Conservation (phyloP, 2,329 filamentous ascomycete species). For the Curvularia verruculosa region DNA sequence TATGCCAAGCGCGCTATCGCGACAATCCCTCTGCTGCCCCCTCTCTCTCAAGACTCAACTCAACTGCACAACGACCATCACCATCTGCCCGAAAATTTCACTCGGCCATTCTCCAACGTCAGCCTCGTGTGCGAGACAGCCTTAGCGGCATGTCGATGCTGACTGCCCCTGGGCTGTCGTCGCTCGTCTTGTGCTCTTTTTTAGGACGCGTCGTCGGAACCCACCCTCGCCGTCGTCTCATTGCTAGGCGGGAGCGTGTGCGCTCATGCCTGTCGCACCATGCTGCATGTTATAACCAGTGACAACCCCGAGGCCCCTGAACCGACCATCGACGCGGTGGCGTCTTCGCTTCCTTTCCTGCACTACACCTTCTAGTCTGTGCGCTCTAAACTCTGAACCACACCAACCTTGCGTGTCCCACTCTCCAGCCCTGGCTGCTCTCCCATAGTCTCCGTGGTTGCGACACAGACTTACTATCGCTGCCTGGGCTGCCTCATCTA, state of each 20-base stretch:
- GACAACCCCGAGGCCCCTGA: constrained; percentile 26
- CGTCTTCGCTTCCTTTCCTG: constrained; percentile 36
- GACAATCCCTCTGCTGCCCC: constrained; percentile 10
- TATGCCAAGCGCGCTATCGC: constrained; percentile 29
- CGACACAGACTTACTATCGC: constrained; percentile 28
- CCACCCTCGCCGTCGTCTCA: constrained; percentile 28
- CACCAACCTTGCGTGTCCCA: constrained; percentile 33
- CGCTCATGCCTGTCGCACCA: constrained; percentile 43
- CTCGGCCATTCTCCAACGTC: not conserved
- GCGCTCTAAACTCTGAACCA: constrained; percentile 24
- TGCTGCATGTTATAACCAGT: constrained; percentile 27
- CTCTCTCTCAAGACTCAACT: not conserved
- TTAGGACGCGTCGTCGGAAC: not conserved
- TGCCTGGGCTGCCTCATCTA: constrained; percentile 22
- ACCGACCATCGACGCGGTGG: constrained; percentile 29
- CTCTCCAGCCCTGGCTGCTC: constrained; percentile 32
- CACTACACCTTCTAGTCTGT: constrained; percentile 29
- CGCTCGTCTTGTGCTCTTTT: not conserved
- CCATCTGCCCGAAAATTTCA: not conserved
- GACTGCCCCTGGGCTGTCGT: constrained; percentile 4
- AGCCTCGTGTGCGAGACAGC: not conserved
- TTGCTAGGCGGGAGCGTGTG: constrained; percentile 39
- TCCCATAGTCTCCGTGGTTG: constrained; percentile 29
- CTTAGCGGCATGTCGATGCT: constrained; percentile 14
- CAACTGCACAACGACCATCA: not conserved